Evolutionary conservation across 768 basidiomycete genomes (phyloP), one percentile per base, ranked within the genome.

Genomic region (Tylopilus sp.): DNA sequence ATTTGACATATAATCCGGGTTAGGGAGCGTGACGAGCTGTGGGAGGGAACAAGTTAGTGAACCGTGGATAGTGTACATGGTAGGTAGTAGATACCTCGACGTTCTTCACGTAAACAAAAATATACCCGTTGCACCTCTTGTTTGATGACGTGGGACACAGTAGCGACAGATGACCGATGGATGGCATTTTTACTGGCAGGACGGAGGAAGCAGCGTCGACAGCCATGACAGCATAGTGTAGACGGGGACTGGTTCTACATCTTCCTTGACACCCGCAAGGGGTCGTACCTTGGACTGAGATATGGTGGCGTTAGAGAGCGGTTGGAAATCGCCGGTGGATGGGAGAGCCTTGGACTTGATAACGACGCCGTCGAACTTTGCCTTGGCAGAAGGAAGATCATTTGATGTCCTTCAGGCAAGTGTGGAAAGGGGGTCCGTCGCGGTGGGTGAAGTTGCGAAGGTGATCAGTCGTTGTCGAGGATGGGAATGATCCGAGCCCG

Each of bases 101-200:
- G 55, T 81, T 73, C 67, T 86, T 89, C 74, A 98, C 80, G 73
- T 99, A 98, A 52, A 87, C 76, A 74, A 94, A 95, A 55, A 98
- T 94, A 60, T 10, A 26, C 62, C 19, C 67, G 66, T 7, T 66
- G 58, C 5, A 71, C 54, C 40, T 68, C 69, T 16, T 68, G 63
- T 36, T 59, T 62, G 53, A 68, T 67, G 31, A 62, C 56, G 6
- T 59, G 54, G 9, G 70, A 57, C 1, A 40, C 33, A 16, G 52
- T 41, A 8, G 37, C 47, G 0, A 51, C 36, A 10, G 73, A 67
- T n/a, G 74, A 74, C 42, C 80, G 67, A 29, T 67, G 52, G 16
- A 34, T 21, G 1, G 44, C 31, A 0, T n/a, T n/a, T 55, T 50
- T 1, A 54, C 34, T 6, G 25, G 31, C 0, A 50, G 61, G 3